Conservation (phyloP, 129 eudicot genomes). For the Pittosporum tobira region DNA sequence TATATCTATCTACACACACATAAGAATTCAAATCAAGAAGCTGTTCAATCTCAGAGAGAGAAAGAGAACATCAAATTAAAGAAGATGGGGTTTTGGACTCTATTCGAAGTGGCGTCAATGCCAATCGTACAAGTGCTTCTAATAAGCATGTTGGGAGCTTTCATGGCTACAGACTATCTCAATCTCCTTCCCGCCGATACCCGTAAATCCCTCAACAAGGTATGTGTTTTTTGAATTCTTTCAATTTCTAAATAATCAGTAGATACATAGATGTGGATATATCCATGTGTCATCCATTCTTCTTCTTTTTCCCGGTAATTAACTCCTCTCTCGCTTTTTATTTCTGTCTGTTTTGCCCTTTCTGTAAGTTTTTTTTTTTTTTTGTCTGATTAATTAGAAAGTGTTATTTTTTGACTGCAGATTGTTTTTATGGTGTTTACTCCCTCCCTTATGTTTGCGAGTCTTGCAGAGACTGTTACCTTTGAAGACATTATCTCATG, state of each 20-base stretch:
- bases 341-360: too few species aligned
- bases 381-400: too few species aligned
- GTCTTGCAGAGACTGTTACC: constrained; percentile 70
- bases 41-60: too few species aligned
- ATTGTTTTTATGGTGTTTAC: constrained; percentile 75
- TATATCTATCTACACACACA: too few species aligned
- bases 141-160: constrained; percentile 30
- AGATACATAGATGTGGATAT: too few species aligned
- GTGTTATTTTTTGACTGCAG: too few species aligned
- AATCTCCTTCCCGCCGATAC: constrained; percentile 32
- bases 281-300: background rate
- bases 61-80: too few species aligned
- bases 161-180: constrained; percentile 46
- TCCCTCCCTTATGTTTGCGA: constrained; percentile 62
- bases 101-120: constrained; percentile 44
- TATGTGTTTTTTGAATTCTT: background rate
- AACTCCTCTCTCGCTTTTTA: too few species aligned
- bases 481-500: constrained; percentile 67
- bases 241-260: too few species aligned
- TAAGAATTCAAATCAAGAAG: too few species aligned
- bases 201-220: constrained; percentile 43
- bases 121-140: constrained; percentile 42
- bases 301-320: background rate
- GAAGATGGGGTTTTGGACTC: constrained; percentile 39
- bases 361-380: too few species aligned